Percentiles rank a stretch among this genome's conserved stretches.
Conservation (phyloP, 352 stramenopile genomes). For the Hyaloperonospora brassicae region DNA sequence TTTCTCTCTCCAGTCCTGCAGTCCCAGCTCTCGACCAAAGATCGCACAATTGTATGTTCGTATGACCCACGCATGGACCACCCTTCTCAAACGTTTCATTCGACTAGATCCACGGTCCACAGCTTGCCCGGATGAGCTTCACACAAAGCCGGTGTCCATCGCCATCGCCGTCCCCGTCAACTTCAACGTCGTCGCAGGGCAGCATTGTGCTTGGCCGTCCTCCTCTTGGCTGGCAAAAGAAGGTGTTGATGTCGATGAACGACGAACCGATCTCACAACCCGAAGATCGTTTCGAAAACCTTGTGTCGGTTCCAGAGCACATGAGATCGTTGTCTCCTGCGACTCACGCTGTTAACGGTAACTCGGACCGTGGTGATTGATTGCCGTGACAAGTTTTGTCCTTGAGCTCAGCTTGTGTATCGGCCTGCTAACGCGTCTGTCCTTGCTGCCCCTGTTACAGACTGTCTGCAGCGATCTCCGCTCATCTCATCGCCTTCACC, state of each 20-base stretch:
- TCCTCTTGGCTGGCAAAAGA: slow-evolving; percentile 38
- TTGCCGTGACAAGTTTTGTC: not conserved
- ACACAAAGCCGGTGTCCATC: slow-evolving; percentile 9
- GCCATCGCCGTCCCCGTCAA: slow-evolving; percentile 17
- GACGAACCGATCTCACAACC: slow-evolving; percentile 3
- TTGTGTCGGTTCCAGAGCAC: not conserved
- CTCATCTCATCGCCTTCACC: slow-evolving; percentile 4
- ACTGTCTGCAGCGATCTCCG: not conserved
- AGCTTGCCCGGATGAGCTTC: slow-evolving; percentile 1
- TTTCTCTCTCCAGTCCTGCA: slow-evolving; percentile 20
- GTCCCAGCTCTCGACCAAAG: slow-evolving; percentile 15
- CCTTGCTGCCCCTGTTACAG: slow-evolving; percentile 1
- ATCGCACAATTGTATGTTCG: slow-evolving; percentile 6
- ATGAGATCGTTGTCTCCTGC: slow-evolving; percentile 1
- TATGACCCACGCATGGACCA: not conserved
- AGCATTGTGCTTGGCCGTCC: slow-evolving; percentile 30
- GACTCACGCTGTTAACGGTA: not conserved
- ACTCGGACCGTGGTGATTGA: slow-evolving; percentile 9
- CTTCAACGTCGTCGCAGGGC: slow-evolving; percentile 32
- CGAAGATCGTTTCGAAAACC: slow-evolving; percentile 1
- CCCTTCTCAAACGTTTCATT: slow-evolving; percentile 3
- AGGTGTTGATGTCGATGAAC: slow-evolving; percentile 18
- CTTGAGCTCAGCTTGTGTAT: not conserved
- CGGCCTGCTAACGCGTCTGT: not conserved
- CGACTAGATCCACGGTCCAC: slow-evolving; percentile 2